Percentiles rank a stretch among this genome's conserved stretches.
phyloP scores from a whole-genome alignment of 139 green algal species.

The Coelastrella sp. region DNA sequence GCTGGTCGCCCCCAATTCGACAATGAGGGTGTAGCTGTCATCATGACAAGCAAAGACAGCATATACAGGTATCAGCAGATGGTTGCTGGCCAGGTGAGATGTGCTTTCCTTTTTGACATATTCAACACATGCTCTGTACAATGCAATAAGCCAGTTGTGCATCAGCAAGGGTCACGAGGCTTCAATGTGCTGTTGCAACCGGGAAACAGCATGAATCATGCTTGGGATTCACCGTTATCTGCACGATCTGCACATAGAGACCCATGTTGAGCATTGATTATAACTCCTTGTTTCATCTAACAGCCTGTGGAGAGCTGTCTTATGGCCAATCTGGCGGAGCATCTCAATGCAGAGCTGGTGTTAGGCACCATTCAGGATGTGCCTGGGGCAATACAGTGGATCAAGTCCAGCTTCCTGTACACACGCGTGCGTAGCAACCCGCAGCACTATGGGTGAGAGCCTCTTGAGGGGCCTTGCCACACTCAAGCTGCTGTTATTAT shows the following conservation, averaged over 20 bases:
- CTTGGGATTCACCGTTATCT: not conserved
- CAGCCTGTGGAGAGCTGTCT: slow-evolving; percentile 78
- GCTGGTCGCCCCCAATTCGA: slow-evolving; percentile 96
- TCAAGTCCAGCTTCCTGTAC: slow-evolving; percentile 88
- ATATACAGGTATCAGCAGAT: slow-evolving; percentile 68
- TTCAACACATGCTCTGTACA: too few species aligned
- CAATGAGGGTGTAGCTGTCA: slow-evolving; percentile 87
- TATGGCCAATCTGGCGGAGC: slow-evolving; percentile 71
- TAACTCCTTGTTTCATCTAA: not conserved
- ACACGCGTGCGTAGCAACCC: slow-evolving; percentile 65
- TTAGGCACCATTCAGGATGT: slow-evolving; percentile 80
- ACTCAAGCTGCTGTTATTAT: too few species aligned
- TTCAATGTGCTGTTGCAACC: not conserved
- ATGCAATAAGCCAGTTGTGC: not conserved
- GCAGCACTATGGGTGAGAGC: slow-evolving; percentile 44
- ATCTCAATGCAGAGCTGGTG: slow-evolving; percentile 84
- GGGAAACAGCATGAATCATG: too few species aligned
- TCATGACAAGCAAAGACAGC: slow-evolving; percentile 88
- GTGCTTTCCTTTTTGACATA: not conserved
- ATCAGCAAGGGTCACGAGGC: not conserved
- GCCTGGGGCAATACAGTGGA: slow-evolving; percentile 73
- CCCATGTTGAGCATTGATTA: not conserved
- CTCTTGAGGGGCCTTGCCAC: too few species aligned
- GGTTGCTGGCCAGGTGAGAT: slow-evolving; percentile 49
- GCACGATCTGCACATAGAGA: not conserved